Conservation (phyloP, 306 rosid genomes). For the Delonix regia region DNA sequence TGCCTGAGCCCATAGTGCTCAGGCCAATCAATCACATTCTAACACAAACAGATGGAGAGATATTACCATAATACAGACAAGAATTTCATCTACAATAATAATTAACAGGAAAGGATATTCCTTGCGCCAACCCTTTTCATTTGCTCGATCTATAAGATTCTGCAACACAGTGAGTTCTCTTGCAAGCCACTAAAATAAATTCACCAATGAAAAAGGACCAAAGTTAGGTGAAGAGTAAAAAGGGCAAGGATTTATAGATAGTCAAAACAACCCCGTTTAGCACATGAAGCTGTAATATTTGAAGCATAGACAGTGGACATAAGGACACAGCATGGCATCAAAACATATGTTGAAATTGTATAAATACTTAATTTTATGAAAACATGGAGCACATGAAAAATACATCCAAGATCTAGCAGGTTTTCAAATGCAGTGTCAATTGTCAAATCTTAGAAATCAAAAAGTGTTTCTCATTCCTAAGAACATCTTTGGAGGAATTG, state of each 20-base stretch:
- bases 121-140: conserved; percentile 91
- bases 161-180: conserved; percentile 60
- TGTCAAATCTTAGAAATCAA: conserved; percentile 8
- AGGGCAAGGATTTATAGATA: conserved; percentile 9
- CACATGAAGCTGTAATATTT: not conserved
- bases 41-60: conserved; percentile 25
- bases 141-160: conserved; percentile 75
- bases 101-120: conserved; percentile 80
- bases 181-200: conserved; percentile 68
- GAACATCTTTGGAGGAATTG: too few species aligned
- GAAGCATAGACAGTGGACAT: conserved; percentile 2
- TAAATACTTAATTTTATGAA: not conserved
- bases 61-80: conserved; percentile 3
- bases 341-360: not conserved
- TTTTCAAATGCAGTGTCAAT: not conserved
- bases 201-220: conserved; percentile 34
- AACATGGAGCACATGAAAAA: not conserved
- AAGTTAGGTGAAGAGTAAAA: conserved; percentile 34
- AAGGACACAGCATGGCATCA: not conserved
- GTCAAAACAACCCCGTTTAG: conserved; percentile 17
- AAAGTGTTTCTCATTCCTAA: not conserved
- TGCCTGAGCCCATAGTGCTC: too few species aligned
- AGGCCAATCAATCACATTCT: too few species aligned
- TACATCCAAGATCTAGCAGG: conserved; percentile 13
- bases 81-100: conserved; percentile 3